Base-by-base conservation (phyloP, 495 filamentous ascomycete genomes). In the Podospora anserina region DNA sequence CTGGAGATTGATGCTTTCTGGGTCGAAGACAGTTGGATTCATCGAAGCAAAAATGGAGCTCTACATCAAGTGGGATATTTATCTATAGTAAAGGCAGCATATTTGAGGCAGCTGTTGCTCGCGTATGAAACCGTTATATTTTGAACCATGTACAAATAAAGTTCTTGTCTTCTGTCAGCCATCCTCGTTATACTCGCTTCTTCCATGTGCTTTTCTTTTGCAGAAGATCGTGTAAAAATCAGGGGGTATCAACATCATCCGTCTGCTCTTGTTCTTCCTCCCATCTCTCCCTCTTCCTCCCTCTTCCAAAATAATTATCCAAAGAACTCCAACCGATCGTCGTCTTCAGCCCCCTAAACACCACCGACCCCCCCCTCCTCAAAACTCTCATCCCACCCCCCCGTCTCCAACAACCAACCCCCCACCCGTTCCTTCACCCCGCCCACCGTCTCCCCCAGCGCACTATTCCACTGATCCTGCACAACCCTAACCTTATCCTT, bases 401-500 rank as follows among this genome's bases (percentile, higher is more conserved):
- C 89, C 18, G 88, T 86, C 69, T 84, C 84, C 59, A 89, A 69
- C 71, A 94, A 79, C 77, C 86, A 90, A n/a, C 82, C 84, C 19
- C 85, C 85, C 0, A 92, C 87, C 59, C 89, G 79, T 72, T 83
- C 81, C 75, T 84, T 85, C 2, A 85, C 83, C 0, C 73, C 78
- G 23, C 69, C 78, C 69, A 87, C 75, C 65, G 81, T 82, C 68
- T 81, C 81, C 9, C 83, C 85, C 27, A 87, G 77, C 26, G 83
- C 84, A 66, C 79, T 81, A 15, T 77, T 76, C 85, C 95, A 99
- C 78, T 95, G 92, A 27, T 91, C 89, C 79, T 98, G 95, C 61
- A 99, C 89, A 54, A 93, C 87, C 60, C 88, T 84, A 13, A 97
- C 94, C 77, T 93, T 94, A 68, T 97, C 94, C 77, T 97, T 94